phyloP scores from a whole-genome alignment of 2,329 filamentous ascomycete genomes.

The Aspergillus tubingensis region DNA sequence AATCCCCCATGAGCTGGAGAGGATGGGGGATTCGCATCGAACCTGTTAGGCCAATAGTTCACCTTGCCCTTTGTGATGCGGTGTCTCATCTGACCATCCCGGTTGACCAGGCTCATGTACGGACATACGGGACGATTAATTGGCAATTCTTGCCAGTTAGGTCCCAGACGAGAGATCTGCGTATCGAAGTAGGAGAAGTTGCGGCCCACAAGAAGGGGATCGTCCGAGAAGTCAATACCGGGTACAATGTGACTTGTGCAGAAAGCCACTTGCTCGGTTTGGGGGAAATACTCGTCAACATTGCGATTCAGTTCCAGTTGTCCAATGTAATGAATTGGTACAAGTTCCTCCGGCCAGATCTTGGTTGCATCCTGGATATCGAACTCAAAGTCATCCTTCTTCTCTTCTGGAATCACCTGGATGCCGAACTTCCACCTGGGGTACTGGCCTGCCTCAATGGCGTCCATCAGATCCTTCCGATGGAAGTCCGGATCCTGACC shows the following conservation, averaged over 20 bases:
- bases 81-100: slow-evolving; percentile 73
- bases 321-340: slow-evolving; percentile 76
- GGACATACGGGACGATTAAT: slow-evolving; percentile 76
- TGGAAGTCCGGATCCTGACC: slow-evolving; percentile 82
- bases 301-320: slow-evolving; percentile 78
- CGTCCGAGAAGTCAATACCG: slow-evolving; percentile 75
- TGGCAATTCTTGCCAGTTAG: slow-evolving; percentile 75
- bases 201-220: slow-evolving; percentile 72
- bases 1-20: slow-evolving; percentile 66
- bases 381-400: slow-evolving; percentile 78
- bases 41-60: slow-evolving; percentile 80
- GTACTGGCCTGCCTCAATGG: slow-evolving; percentile 69
- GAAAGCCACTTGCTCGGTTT: slow-evolving; percentile 82
- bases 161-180: slow-evolving; percentile 67
- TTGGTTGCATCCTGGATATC: slow-evolving; percentile 85
- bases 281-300: slow-evolving; percentile 77
- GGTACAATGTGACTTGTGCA: slow-evolving; percentile 78
- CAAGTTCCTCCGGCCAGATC: slow-evolving; percentile 76
- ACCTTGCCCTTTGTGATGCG: slow-evolving; percentile 71
- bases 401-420: slow-evolving; percentile 71
- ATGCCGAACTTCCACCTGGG: slow-evolving; percentile 82
- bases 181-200: slow-evolving; percentile 62
- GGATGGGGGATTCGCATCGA: slow-evolving; percentile 64
- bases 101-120: slow-evolving; percentile 74
- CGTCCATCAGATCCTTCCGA: slow-evolving; percentile 72